These are phyloP conservation scores for Teratosphaeria zuluensis DNA, from an alignment of 2,329 filamentous ascomycete species.

Conservation along the genomic window DNA sequence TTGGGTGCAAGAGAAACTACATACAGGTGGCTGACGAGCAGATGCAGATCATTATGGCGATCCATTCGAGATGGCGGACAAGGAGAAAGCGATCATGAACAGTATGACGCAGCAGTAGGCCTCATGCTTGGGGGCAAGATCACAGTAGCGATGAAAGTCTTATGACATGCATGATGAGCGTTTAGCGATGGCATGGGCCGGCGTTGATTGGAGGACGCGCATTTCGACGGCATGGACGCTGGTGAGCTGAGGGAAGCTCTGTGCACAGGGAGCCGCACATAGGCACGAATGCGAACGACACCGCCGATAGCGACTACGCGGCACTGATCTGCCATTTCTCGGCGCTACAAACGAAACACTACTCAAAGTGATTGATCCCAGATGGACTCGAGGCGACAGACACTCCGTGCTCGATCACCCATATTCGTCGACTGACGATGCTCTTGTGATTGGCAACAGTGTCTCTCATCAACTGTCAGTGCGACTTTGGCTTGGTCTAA, in stretches of 20 bases:
- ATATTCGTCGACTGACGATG: too few relatives aligned
- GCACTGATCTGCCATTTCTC: too few relatives aligned
- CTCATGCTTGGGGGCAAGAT: neutral
- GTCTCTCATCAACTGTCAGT: too few relatives aligned
- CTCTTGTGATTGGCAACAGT: too few relatives aligned
- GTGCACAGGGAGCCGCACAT: neutral
- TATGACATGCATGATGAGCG: neutral
- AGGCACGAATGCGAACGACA: neutral
- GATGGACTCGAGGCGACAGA: too few relatives aligned
- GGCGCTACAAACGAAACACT: too few relatives aligned
- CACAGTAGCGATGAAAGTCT: neutral
- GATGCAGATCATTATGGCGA: constrained; percentile 25
- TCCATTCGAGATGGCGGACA: constrained; percentile 25
- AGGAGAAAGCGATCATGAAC: constrained; percentile 18
- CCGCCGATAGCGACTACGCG: too few relatives aligned
- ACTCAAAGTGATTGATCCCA: too few relatives aligned
- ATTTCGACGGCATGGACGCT: neutral
- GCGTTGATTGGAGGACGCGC: neutral
- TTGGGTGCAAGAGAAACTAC: neutral
- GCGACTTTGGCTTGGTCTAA: too few relatives aligned
- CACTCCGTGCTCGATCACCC: too few relatives aligned
- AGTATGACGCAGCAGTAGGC: constrained; percentile 6
- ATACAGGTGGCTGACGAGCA: neutral
- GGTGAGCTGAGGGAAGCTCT: neutral
- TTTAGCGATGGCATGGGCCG: neutral